Percentiles rank a stretch among this genome's conserved stretches.
Evolutionary conservation across 768 basidiomycete species (phyloP).

Genomic region (Pluteus cervinus): DNA sequence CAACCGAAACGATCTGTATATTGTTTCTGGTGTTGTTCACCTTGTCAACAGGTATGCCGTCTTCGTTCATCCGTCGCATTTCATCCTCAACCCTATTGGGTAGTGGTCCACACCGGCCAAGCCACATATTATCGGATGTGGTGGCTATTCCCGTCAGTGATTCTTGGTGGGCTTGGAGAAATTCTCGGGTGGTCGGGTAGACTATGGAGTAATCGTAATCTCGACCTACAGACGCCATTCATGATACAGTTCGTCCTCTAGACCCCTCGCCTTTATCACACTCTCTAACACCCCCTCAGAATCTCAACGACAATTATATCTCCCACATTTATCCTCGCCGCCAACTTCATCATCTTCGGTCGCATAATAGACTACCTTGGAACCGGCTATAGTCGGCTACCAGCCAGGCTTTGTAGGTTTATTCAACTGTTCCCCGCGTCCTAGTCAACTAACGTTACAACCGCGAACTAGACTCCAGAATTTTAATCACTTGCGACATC

Average conservation of each 20-base stretch:
- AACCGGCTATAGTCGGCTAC: conserved; percentile 35
- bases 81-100: not conserved
- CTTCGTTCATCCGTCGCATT: conserved; percentile 12
- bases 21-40: too few species aligned
- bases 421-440: too few species aligned
- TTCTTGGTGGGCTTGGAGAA: conserved; percentile 43
- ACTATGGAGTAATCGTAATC: conserved; percentile 39
- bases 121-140: conserved; percentile 37
- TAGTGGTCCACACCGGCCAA: conserved; percentile 43
- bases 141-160: conserved; percentile 47
- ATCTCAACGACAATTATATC: conserved; percentile 40
- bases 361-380: conserved; percentile 40
- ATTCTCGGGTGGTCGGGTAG: conserved; percentile 49
- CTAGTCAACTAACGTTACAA: too few species aligned
- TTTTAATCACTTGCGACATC: too few species aligned
- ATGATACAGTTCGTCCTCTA: conserved; percentile 45
- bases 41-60: too few species aligned
- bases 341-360: conserved; percentile 49
- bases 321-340: conserved; percentile 53
- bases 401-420: conserved; percentile 9
- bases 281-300: conserved; percentile 14
- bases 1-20: too few species aligned
- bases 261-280: not conserved
- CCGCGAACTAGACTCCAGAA: too few species aligned
- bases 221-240: conserved; percentile 19